These are phyloP conservation scores for Trichoderma virens DNA, from an alignment of 495 filamentous ascomycete species.

Conservation along the genomic window DNA sequence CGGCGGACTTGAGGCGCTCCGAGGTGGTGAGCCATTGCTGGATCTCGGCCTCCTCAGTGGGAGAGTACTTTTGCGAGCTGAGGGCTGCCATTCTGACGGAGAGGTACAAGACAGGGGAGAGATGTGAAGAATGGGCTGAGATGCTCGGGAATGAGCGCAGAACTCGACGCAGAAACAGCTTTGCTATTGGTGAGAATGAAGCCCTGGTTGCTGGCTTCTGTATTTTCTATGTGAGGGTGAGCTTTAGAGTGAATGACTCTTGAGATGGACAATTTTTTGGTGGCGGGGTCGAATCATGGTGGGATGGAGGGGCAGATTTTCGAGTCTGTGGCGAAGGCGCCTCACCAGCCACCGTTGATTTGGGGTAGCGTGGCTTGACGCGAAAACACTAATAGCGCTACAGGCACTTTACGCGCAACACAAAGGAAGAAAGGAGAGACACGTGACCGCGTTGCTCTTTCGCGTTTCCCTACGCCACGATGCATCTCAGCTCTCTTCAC, in stretches of 20 bases:
- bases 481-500: neutral
- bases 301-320: slow-evolving; percentile 10
- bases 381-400: neutral
- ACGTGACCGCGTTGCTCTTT: slow-evolving; percentile 25
- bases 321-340: neutral
- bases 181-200: slow-evolving; percentile 20
- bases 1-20: slow-evolving; percentile 53
- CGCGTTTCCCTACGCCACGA: slow-evolving; percentile 18
- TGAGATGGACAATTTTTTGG: slow-evolving; percentile 2
- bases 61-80: slow-evolving; percentile 58
- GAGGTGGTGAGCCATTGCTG: slow-evolving; percentile 78
- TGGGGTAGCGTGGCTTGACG: neutral
- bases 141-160: slow-evolving; percentile 38
- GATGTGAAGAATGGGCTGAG: slow-evolving; percentile 19
- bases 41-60: slow-evolving; percentile 74
- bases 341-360: neutral
- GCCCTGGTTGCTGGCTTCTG: neutral
- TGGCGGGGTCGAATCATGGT: slow-evolving; percentile 6
- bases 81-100: slow-evolving; percentile 52
- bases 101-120: slow-evolving; percentile 18
- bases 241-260: neutral
- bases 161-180: slow-evolving; percentile 40
- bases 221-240: neutral
- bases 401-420: slow-evolving; percentile 1
- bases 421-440: neutral